Percentiles rank a stretch among this genome's conserved stretches.
Evolutionary conservation across 306 rosid species (phyloP).

Genomic region (Rubus parviflorus): DNA sequence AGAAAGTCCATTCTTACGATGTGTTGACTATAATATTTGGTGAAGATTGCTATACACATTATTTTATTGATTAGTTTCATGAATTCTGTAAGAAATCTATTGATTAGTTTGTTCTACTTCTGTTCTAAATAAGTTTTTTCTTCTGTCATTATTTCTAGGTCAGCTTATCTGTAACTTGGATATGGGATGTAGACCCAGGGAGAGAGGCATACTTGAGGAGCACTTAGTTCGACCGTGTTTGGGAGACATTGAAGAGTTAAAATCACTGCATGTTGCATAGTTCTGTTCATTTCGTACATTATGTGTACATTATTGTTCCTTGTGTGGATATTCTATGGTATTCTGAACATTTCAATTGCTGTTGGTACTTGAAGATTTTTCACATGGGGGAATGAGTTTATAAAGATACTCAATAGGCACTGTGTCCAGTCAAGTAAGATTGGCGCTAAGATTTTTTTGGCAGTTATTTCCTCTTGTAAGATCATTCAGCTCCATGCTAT

Average conservation of each 20-base stretch:
- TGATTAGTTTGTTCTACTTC: not conserved
- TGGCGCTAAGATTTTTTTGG: not conserved
- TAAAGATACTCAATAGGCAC: not conserved
- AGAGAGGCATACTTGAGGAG: not conserved
- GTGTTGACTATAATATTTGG: not conserved
- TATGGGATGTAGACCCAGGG: not conserved
- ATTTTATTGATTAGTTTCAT: not conserved
- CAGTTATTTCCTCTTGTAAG: not conserved
- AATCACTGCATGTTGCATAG: not conserved
- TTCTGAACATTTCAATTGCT: not conserved
- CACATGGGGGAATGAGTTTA: not conserved
- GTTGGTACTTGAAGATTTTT: not conserved
- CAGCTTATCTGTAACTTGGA: conserved; percentile 3
- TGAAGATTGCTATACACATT: not conserved
- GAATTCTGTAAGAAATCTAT: not conserved
- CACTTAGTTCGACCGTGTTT: not conserved
- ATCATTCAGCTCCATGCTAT: not conserved
- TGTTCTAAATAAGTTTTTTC: not conserved
- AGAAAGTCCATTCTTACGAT: not conserved
- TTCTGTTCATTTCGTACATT: not conserved
- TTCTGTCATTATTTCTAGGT: not conserved
- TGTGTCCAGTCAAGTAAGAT: not conserved
- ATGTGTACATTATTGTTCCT: not conserved
- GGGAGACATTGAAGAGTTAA: not conserved
- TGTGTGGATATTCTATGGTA: not conserved